Conservation (phyloP, 768 basidiomycete genomes). For the Pseudohyphozyma bogoriensis region DNA sequence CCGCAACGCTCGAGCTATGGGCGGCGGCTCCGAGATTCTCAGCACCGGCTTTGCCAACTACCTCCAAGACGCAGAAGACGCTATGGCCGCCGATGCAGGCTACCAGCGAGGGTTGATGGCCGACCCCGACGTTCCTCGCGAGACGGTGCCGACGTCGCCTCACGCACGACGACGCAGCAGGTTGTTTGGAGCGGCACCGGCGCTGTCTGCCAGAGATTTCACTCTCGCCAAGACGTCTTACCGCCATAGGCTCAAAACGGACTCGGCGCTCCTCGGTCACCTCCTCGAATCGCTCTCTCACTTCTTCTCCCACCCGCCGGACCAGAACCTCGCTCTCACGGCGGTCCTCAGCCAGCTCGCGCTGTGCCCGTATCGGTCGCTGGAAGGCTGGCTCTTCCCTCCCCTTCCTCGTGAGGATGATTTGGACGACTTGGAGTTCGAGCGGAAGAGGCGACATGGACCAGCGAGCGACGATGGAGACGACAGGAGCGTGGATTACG, state of each 20-base stretch:
- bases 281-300: constrained; percentile 59
- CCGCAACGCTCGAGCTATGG: background rate
- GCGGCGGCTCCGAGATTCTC: constrained; percentile 13
- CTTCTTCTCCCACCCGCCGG: constrained; percentile 78
- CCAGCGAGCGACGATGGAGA: constrained; percentile 51
- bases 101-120: constrained; percentile 25
- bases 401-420: background rate
- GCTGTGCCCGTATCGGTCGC: constrained; percentile 70
- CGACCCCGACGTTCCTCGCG: background rate
- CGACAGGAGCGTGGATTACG: constrained; percentile 70
- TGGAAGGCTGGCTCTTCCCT: constrained; percentile 78
- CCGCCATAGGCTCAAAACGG: constrained; percentile 60
- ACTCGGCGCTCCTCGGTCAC: constrained; percentile 61
- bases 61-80: constrained; percentile 34
- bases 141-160: constrained; percentile 6
- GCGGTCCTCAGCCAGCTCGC: constrained; percentile 70
- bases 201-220: constrained; percentile 8
- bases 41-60: constrained; percentile 34
- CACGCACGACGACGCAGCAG: constrained; percentile 6
- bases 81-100: constrained; percentile 13
- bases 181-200: constrained; percentile 8
- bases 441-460: background rate
- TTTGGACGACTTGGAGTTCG: background rate
- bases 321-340: constrained; percentile 79
- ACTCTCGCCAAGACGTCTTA: constrained; percentile 4